These are phyloP conservation scores for Ceratobasidium sp. DNA, from an alignment of 1,284 basidiomycete species.

Conservation along the genomic window DNA sequence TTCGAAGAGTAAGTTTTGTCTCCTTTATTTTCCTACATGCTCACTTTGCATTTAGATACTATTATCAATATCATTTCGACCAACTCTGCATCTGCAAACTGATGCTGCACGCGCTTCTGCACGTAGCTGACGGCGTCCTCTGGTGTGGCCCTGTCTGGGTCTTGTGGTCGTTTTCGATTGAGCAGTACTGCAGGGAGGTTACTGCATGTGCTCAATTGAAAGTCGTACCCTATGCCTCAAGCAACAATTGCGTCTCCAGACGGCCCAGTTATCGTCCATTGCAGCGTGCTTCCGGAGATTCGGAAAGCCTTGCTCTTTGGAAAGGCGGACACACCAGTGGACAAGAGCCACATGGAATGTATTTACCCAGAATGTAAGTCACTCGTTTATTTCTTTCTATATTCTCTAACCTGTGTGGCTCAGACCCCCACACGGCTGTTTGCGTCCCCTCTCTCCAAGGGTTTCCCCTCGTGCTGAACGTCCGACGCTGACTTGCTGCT, in stretches of 20 bases:
- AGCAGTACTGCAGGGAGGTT: slow-evolving; percentile 48
- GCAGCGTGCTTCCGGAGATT: neutral
- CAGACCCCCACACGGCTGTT: slow-evolving; percentile 9
- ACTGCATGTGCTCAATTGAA: neutral
- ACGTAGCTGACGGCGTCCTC: slow-evolving; percentile 52
- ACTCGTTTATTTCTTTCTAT: neutral
- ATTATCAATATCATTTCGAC: slow-evolving; percentile 53
- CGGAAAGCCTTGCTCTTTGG: slow-evolving; percentile 4
- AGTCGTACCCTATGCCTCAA: neutral
- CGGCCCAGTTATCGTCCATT: neutral
- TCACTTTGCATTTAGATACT: slow-evolving; percentile 49
- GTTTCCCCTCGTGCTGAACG: neutral
- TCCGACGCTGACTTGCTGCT: neutral
- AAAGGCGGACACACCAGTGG: neutral
- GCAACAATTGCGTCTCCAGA: neutral
- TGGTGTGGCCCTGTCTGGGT: slow-evolving; percentile 55
- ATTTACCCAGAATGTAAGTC: neutral
- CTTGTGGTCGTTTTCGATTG: slow-evolving; percentile 57
- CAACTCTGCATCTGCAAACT: slow-evolving; percentile 53
- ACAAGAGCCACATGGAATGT: neutral
- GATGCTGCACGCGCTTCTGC: slow-evolving; percentile 56
- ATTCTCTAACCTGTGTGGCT: no score
- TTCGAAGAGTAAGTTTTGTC: slow-evolving; percentile 9
- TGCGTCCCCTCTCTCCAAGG: neutral
- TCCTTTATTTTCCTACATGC: neutral